Percentiles rank a stretch among this genome's conserved stretches.
Evolutionary conservation across 306 rosid genomes (phyloP).

Genomic region (Quercus parvula): DNA sequence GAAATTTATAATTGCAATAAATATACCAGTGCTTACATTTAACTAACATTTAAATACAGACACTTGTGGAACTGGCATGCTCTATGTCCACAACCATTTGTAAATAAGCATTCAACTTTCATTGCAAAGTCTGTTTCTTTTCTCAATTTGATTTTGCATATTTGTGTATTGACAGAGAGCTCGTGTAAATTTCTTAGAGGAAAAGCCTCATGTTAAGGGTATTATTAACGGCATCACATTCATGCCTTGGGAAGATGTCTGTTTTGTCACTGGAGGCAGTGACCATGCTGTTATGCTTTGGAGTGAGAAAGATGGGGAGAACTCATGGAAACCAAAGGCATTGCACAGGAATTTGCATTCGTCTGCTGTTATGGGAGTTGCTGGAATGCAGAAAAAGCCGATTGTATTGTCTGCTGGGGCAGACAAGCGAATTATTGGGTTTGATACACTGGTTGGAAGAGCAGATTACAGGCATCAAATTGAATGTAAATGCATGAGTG

Average conservation of each 20-base stretch:
- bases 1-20: not conserved
- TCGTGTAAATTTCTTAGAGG: slow-evolving; percentile 69
- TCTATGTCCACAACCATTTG: not conserved
- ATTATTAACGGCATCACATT: slow-evolving; percentile 74
- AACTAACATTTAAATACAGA: not conserved
- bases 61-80: not conserved
- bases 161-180: slow-evolving; percentile 54
- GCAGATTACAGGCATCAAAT: slow-evolving; percentile 81
- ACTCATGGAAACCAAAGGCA: slow-evolving; percentile 77
- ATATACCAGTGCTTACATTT: not conserved
- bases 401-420: slow-evolving; percentile 88
- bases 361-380: slow-evolving; percentile 98
- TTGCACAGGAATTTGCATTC: slow-evolving; percentile 80
- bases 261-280: slow-evolving; percentile 87
- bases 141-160: slow-evolving; percentile 10
- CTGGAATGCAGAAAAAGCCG: slow-evolving; percentile 85
- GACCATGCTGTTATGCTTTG: slow-evolving; percentile 91
- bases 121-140: slow-evolving; percentile 5
- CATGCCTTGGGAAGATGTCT: slow-evolving; percentile 76
- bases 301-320: slow-evolving; percentile 62
- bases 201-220: slow-evolving; percentile 91
- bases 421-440: slow-evolving; percentile 82
- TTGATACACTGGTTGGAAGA: slow-evolving; percentile 58
- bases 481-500: slow-evolving; percentile 92
- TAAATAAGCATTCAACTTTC: not conserved